Conservation (phyloP, 805 yeast species). For the Nakazawaea wyomingensis region DNA sequence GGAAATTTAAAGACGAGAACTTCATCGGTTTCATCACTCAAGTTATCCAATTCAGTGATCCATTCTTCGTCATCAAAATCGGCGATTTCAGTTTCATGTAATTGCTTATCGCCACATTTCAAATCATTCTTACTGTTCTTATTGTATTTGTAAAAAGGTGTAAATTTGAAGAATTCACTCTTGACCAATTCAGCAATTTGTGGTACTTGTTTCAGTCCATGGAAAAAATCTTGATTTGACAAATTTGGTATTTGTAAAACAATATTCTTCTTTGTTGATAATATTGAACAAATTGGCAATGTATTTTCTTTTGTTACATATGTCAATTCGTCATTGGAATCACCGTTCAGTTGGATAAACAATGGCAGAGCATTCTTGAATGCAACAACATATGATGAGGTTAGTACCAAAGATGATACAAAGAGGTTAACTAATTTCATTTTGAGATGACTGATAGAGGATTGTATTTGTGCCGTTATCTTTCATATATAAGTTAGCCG, state of each 20-base stretch:
- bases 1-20: constrained; percentile 14
- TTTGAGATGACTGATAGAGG: background rate
- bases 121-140: background rate
- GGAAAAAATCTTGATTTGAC: constrained; percentile 12
- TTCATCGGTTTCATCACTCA: constrained; percentile 2
- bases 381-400: constrained; percentile 12
- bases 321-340: constrained; percentile 11
- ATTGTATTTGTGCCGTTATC: no score
- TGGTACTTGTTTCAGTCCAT: background rate
- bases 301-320: constrained; percentile 17
- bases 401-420: background rate
- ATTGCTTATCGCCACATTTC: background rate
- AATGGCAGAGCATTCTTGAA: constrained; percentile 29
- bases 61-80: constrained; percentile 10
- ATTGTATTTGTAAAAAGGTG: constrained; percentile 9
- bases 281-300: constrained; percentile 10
- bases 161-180: constrained; percentile 1
- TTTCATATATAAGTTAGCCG: background rate
- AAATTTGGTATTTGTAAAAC: constrained; percentile 15
- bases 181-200: background rate
- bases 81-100: background rate
- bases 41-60: background rate
- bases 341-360: constrained; percentile 16
- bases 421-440: background rate
- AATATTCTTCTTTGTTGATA: background rate